phyloP scores from a whole-genome alignment of 140 eudicot genomes.

The Oenanthe javanica region DNA sequence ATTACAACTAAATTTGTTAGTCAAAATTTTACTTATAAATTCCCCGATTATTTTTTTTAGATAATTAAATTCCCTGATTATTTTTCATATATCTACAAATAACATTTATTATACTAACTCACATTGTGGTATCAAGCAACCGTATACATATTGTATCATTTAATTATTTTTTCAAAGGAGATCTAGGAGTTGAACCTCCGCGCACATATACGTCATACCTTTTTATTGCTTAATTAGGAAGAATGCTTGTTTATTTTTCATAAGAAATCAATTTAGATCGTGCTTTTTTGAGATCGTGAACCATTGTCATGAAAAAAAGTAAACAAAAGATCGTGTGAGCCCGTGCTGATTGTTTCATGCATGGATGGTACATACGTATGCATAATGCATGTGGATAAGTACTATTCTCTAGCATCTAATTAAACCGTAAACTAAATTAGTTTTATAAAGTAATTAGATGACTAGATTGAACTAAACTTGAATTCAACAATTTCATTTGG shows the following conservation, averaged over 20 bases:
- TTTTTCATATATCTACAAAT: no score
- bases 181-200: neutral
- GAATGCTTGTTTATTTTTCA: neutral
- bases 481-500: no score
- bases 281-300: neutral
- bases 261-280: neutral
- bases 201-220: neutral
- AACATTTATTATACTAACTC: no score
- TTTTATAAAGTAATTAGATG: no score
- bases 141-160: no score
- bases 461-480: no score
- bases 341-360: neutral
- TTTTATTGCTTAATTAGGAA: constrained; percentile 13
- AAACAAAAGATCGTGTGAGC: neutral
- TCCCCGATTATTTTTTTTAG: no score
- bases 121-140: no score
- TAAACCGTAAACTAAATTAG: no score
- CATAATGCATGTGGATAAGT: neutral
- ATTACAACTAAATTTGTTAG: no score
- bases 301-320: neutral
- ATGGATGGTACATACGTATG: neutral
- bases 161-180: neutral
- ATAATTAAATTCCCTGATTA: no score
- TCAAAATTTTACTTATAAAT: no score
- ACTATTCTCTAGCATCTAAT: neutral